Conservation (phyloP, 805 yeast species). For the Lipomyces spencermartinsiae region DNA sequence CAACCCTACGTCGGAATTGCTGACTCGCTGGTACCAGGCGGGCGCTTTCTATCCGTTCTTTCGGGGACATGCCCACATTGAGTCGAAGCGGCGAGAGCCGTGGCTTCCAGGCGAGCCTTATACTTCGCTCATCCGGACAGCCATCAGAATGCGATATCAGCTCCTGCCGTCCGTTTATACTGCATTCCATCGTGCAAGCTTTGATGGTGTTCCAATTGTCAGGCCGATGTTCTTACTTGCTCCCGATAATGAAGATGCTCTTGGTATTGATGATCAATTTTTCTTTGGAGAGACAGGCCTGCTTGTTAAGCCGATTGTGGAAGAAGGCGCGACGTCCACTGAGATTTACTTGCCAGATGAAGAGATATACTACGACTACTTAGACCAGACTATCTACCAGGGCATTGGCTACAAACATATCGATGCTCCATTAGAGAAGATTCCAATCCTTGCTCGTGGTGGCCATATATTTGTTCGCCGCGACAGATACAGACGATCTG, state of each 20-base stretch:
- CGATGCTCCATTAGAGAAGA: constrained; percentile 59
- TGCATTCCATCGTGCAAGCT: constrained; percentile 68
- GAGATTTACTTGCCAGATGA: constrained; percentile 58
- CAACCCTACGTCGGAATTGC: constrained; percentile 78
- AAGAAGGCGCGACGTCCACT: constrained; percentile 53
- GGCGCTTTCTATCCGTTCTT: constrained; percentile 97
- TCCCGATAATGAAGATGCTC: constrained; percentile 52
- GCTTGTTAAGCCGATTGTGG: constrained; percentile 80
- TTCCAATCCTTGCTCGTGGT: constrained; percentile 79
- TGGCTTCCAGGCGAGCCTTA: constrained; percentile 82
- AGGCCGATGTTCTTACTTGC: constrained; percentile 40
- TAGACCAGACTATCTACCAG: constrained; percentile 40
- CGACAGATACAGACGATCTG: constrained; percentile 78
- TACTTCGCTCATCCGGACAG: constrained; percentile 67
- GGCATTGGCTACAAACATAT: constrained; percentile 52
- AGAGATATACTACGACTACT: constrained; percentile 49
- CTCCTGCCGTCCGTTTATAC: constrained; percentile 83
- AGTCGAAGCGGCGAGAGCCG: constrained; percentile 90
- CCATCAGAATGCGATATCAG: constrained; percentile 74
- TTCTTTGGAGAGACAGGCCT: constrained; percentile 74
- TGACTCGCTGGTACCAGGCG: constrained; percentile 93
- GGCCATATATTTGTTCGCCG: constrained; percentile 75
- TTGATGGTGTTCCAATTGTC: constrained; percentile 70
- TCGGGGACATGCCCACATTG: constrained; percentile 96
- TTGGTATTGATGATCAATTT: constrained; percentile 80